These are phyloP conservation scores for Xylaria hypoxylon DNA, from an alignment of 2,329 filamentous ascomycete species.

Conservation along the genomic window DNA sequence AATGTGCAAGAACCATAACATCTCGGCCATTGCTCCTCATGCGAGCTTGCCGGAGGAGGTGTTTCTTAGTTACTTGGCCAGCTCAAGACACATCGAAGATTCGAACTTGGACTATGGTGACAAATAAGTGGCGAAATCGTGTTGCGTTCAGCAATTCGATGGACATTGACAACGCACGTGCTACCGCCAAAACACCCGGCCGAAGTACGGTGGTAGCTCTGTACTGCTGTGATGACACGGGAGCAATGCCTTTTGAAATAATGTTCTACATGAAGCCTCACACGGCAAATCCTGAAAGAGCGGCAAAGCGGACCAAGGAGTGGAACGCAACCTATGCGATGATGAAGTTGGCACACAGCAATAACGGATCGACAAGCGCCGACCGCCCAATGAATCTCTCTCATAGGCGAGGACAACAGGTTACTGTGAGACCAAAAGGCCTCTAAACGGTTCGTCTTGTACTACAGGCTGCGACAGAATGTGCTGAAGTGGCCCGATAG, in stretches of 20 bases:
- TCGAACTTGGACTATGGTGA: constrained; percentile 4
- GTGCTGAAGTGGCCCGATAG: constrained; percentile 35
- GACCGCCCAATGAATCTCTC: constrained; percentile 44
- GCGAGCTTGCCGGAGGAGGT: neutral
- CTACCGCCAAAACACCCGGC: constrained; percentile 18
- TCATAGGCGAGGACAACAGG: constrained; percentile 46
- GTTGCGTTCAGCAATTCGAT: constrained; percentile 22
- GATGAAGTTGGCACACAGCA: constrained; percentile 35
- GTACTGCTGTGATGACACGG: constrained; percentile 37
- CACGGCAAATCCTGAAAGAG: constrained; percentile 22
- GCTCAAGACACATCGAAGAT: constrained; percentile 8
- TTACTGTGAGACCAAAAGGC: constrained; percentile 38
- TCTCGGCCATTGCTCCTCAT: neutral
- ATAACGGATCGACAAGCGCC: constrained; percentile 30
- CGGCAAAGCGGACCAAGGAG: constrained; percentile 23
- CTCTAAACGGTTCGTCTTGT: constrained; percentile 37
- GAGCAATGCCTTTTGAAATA: constrained; percentile 22
- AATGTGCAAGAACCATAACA: constrained; percentile 7
- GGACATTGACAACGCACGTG: constrained; percentile 20
- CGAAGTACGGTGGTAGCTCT: constrained; percentile 29
- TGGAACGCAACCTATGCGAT: constrained; percentile 38
- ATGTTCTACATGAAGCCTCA: constrained; percentile 19
- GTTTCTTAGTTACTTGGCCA: neutral
- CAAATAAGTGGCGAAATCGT: constrained; percentile 25
- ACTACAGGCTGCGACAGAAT: constrained; percentile 38